Evolutionary conservation across 352 stramenopile genomes (phyloP).

Genomic region (Elongisporangium prolatum): DNA sequence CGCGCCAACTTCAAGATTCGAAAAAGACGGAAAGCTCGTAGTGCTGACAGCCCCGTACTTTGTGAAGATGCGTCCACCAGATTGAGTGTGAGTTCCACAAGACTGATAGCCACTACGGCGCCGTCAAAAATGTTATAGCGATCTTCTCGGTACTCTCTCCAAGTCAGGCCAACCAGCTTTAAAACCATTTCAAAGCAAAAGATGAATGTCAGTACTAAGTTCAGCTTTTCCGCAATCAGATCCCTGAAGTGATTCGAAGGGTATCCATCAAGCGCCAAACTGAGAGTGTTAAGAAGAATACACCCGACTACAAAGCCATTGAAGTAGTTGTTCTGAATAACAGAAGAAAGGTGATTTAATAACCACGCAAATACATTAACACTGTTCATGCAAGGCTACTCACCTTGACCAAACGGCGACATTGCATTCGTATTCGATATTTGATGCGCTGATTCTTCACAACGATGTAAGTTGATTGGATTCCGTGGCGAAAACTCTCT

Average conservation of each 20-base stretch:
- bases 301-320: constrained; percentile 29
- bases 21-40: constrained; percentile 81
- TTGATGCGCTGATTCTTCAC: neutral
- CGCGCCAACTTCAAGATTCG: constrained; percentile 88
- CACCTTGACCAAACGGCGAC: neutral
- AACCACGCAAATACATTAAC: no score
- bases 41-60: constrained; percentile 57
- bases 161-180: constrained; percentile 60
- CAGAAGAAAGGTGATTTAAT: neutral
- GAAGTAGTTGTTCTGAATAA: constrained; percentile 24
- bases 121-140: constrained; percentile 58
- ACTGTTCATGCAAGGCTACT: no score
- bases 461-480: neutral
- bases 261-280: constrained; percentile 53
- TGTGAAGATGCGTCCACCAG: constrained; percentile 13
- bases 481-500: neutral
- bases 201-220: constrained; percentile 33
- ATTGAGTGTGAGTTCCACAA: constrained; percentile 39
- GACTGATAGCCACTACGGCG: constrained; percentile 43
- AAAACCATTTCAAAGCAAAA: constrained; percentile 45
- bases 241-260: constrained; percentile 14
- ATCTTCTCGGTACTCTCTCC: constrained; percentile 33
- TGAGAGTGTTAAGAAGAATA: constrained; percentile 63
- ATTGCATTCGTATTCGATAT: neutral
- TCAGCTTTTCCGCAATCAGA: constrained; percentile 22